Evolutionary conservation across 2,329 filamentous ascomycete species (phyloP), one percentile per base, ranked within the genome.

Genomic region (Cercospora beticola): DNA sequence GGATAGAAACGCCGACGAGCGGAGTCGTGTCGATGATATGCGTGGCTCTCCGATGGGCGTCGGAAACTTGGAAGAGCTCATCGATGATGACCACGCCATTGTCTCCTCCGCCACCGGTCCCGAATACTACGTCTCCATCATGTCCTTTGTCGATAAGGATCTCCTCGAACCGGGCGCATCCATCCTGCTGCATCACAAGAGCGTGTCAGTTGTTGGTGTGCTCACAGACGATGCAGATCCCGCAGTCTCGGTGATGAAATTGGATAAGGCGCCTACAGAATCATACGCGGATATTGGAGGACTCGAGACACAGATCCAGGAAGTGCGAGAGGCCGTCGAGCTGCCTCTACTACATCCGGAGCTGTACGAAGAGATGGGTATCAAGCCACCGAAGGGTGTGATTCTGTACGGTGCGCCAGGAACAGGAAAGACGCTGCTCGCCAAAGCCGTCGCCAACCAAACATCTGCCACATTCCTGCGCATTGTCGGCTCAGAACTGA

Each of bases 61-160:
- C 54, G 95, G 95, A 71, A 98, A 95, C 68, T 84, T 99, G 74
- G 95, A 99, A 82, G 95, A 99, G 84, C 91, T 99, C 85, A 99
- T 99, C 78, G 95, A 99, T 78, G 95, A 99, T 80, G 95, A 99
- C 83, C 95, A 99, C 78, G 95, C 95, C 71, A 99, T 99, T 78
- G 95, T 99, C 40, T 97, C 94, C 18, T 97, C 93, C 80, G 96
- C 95, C 0, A 98, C 95, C 6, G 95, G 95, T 0, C 95, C 95
- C 0, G 95, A 99, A 81, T 99, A 97, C 86, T 99, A 98, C 81
- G 95, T 99, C 74, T 97, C 94, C 75, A 99, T 99, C 87, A 98
- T 99, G 95, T 98, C 94, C 65, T 99, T 99, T 77, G 95, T 99
- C 74, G 95, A 99, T 85, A 99, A 99, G 83, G 95, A 99, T 54